Percentiles rank a stretch among this genome's conserved stretches.
Evolutionary conservation across 768 basidiomycete species (phyloP).

Genomic region (Galerina sulciceps): DNA sequence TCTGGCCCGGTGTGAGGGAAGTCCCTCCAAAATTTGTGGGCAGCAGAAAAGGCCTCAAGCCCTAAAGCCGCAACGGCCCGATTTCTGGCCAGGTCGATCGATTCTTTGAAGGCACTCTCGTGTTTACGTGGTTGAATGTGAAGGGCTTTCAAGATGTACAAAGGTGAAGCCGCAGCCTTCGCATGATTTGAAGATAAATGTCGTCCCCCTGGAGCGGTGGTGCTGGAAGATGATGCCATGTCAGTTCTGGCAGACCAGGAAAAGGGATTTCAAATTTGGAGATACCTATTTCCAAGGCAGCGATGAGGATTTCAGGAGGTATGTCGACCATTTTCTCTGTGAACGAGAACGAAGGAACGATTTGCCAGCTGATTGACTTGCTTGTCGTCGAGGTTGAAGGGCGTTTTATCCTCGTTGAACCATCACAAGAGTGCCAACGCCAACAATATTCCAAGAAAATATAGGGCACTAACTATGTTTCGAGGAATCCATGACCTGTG

Average conservation of each 20-base stretch:
- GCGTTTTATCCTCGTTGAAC: too few species aligned
- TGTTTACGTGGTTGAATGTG: background rate
- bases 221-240: constrained; percentile 25
- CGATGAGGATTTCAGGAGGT: constrained; percentile 33
- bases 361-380: too few species aligned
- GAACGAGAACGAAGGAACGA: too few species aligned
- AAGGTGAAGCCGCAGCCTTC: constrained; percentile 31
- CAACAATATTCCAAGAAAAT: too few species aligned
- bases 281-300: constrained; percentile 31
- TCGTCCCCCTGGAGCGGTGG: constrained; percentile 38
- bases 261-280: constrained; percentile 31
- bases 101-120: background rate
- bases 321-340: constrained; percentile 10
- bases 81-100: constrained; percentile 26
- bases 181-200: constrained; percentile 25
- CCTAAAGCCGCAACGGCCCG: constrained; percentile 32
- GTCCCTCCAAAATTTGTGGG: constrained; percentile 17
- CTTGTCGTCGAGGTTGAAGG: too few species aligned
- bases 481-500: too few species aligned
- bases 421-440: too few species aligned
- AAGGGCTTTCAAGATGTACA: constrained; percentile 22
- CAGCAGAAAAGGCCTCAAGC: constrained; percentile 16
- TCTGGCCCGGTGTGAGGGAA: constrained; percentile 13
- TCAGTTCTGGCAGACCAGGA: constrained; percentile 32
- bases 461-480: too few species aligned